Base-by-base conservation (phyloP, 2,329 filamentous ascomycete genomes). In the Cyanodermella asteris region DNA sequence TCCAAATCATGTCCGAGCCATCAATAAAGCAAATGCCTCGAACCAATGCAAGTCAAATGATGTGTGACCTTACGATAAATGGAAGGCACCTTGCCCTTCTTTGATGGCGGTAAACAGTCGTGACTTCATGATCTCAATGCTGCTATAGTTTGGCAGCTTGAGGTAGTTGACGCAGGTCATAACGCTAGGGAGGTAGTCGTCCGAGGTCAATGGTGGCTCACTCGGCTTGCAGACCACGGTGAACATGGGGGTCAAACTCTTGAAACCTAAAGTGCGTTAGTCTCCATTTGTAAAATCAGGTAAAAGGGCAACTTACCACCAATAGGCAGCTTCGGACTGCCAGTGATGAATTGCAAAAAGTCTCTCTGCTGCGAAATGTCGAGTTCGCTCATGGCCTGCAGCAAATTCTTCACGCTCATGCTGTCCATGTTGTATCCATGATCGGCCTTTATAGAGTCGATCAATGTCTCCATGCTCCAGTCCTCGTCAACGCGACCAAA, bases 151-250 rank as follows among this genome's bases (percentile, higher is more conserved):
- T 12, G 87, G 87, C 42, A 97, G 63, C 53, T 97, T 97, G 40
- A 97, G 67, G 46, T 97, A 97, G 50, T 97, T 97, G 50, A 91
- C 87, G 47, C 90, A 97, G 7, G 90, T 97, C 90, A 97, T 97
- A 46, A 97, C 90, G 45, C 82, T 94, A 8, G 90, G 87, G n/a
- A 97, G 63, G 42, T 94, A 97, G 53, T 97, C 87, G 43, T 97
- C 87, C 4, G 84, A 84, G 4, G 72, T 74, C 47, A 82, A 87
- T 2, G 87, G 87, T 10, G 80, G 70, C 44, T 97, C 87, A 47
- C 78, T 91, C n/a, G 84, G 84, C 50, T 93, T 93, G 61, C 87
- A 94, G 21, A 97, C 87, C 33, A 97, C 87, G 3, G 87, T 97
- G 46, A 97, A 94, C 72, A 94, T 93, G 12, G 87, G 87, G 3